These are phyloP conservation scores for Salix arbutifolia DNA, from an alignment of 345 rosid genomes.

Conservation along the genomic window DNA sequence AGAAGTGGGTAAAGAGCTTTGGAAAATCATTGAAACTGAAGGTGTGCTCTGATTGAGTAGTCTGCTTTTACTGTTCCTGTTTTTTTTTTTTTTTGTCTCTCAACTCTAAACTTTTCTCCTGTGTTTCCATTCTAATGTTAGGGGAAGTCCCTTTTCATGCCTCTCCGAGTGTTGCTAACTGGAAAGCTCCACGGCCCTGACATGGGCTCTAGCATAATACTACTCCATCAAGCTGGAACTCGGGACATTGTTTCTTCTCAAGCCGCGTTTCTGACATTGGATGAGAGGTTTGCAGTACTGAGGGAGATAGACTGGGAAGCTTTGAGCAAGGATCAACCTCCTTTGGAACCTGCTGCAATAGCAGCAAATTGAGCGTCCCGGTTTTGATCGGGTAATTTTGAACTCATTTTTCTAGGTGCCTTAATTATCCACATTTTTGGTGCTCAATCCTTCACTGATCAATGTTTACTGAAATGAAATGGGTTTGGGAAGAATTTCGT, in stretches of 20 bases:
- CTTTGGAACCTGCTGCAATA: conserved; percentile 21
- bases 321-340: conserved; percentile 37
- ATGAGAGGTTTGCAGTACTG: conserved; percentile 57
- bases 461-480: neutral
- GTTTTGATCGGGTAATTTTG: neutral
- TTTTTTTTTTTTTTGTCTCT: neutral
- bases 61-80: neutral
- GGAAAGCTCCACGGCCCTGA: conserved; percentile 97
- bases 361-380: neutral
- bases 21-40: conserved; percentile 78
- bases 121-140: conserved; percentile 21
- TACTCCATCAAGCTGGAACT: conserved; percentile 65
- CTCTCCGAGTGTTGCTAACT: conserved; percentile 68
- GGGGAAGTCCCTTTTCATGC: conserved; percentile 95
- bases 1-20: conserved; percentile 86
- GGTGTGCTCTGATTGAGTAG: conserved; percentile 33
- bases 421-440: too few relatives aligned
- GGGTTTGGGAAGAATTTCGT: too few relatives aligned
- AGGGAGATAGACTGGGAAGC: conserved; percentile 60
- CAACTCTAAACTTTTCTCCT: neutral
- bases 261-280: conserved; percentile 53
- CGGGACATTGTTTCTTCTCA: conserved; percentile 44
- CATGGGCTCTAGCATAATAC: conserved; percentile 59
- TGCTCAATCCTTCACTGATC: neutral
- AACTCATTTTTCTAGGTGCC: neutral